Evolutionary conservation across 2,329 filamentous ascomycete genomes (phyloP), one percentile per base, ranked within the genome.

Genomic region (Fusarium neocosmosporiellum): DNA sequence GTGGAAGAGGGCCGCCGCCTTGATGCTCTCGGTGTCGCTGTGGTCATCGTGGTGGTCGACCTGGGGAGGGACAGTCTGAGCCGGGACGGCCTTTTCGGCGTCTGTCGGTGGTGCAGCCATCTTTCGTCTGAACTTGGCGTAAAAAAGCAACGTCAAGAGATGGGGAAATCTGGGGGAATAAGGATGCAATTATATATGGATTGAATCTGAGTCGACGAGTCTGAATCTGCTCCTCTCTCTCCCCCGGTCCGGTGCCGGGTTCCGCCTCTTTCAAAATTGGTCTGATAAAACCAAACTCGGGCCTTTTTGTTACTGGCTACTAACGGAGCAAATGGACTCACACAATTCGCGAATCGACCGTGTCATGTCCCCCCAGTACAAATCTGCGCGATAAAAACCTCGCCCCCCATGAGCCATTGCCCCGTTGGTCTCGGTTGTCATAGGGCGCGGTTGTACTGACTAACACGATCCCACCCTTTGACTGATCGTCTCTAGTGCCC

Each of bases 1-100:
- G 71, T 76, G 78, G 60, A 81, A 77, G 60, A 78, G 54, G 14
- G 78, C 76, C 57, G 76, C 72, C 1, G 75, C 70, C 72, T 76
- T 74, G 65, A 77, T 66, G 63, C 77, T 78, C 53, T 76, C 75
- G 4, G 68, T 70, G 37, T 79, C 77, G 67, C 77, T 79, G 37
- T 77, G 76, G 24, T 75, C 65, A 58, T 77, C 76, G n/a, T 75
- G 68, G 4, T 74, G 69, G 20, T 41, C 67, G 22, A 20, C 41
- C 16, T 46, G 20, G 10, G 66, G 74, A 36, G 59, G 67, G 22
- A 63, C 22, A 54, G 58, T 74, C 62, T 68, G 61, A 53, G 57
- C 36, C 59, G 72, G 70, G 31, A 68, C 67, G 9, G 50, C 71
- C 48, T 72, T 75, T 57, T 74, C 68, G 8, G 68, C 63, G 36